Percentiles rank a stretch among this genome's conserved stretches.
Evolutionary conservation across 2,329 filamentous ascomycete genomes (phyloP).

Genomic region (Uncinocarpus reesii): DNA sequence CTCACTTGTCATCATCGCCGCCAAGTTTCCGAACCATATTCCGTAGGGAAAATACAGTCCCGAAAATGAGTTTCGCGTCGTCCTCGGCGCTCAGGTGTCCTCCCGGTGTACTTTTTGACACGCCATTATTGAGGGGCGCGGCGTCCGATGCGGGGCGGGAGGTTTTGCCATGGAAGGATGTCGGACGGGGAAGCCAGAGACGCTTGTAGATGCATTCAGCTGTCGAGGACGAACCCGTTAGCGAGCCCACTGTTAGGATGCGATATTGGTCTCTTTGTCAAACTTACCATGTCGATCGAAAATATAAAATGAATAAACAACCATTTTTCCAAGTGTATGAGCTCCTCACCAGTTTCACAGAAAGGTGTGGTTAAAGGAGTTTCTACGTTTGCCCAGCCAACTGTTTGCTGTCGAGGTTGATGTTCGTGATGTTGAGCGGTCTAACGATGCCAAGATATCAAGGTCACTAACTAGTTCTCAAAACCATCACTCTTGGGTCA

Average conservation of each 20-base stretch:
- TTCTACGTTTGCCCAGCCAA: not conserved
- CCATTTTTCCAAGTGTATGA: slow-evolving; percentile 50
- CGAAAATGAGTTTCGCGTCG: slow-evolving; percentile 94
- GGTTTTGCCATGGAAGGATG: slow-evolving; percentile 38
- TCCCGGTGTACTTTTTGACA: slow-evolving; percentile 33
- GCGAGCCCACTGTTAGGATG: slow-evolving; percentile 10
- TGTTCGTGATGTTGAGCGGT: too few relatives aligned
- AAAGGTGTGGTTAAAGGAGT: not conserved
- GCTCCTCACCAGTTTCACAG: not conserved
- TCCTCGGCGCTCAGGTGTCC: slow-evolving; percentile 46
- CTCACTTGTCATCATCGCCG: slow-evolving; percentile 69
- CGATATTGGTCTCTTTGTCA: not conserved
- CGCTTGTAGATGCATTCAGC: slow-evolving; percentile 96
- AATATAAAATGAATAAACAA: slow-evolving; percentile 95
- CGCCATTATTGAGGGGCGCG: slow-evolving; percentile 37
- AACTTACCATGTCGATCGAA: slow-evolving; percentile 87
- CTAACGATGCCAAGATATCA: too few relatives aligned
- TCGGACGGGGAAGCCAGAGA: slow-evolving; percentile 59
- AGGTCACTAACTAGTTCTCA: too few relatives aligned
- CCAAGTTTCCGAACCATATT: slow-evolving; percentile 96
- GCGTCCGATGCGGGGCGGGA: slow-evolving; percentile 19
- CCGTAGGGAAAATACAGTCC: slow-evolving; percentile 87
- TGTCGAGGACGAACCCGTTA: slow-evolving; percentile 31
- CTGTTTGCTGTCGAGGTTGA: too few relatives aligned
- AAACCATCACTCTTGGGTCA: too few relatives aligned